Evolutionary conservation across 1,284 basidiomycete species (phyloP).

Genomic region (Phellopilus nigrolimitatus): DNA sequence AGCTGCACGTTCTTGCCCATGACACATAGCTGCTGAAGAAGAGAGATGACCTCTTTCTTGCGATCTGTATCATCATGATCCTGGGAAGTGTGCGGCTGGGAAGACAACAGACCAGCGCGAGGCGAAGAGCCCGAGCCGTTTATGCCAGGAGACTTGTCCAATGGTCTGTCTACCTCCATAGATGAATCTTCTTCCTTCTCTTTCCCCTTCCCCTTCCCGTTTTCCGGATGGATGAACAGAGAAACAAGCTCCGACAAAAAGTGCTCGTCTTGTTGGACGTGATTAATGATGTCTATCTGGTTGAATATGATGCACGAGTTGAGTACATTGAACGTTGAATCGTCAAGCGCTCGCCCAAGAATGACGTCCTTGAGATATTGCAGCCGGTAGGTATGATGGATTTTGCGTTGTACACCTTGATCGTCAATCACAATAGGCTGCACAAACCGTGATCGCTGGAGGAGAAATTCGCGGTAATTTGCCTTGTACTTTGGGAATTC

Average conservation of each 20-base stretch:
- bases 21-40: conserved; percentile 88
- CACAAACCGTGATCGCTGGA: conserved; percentile 77
- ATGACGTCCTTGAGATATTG: conserved; percentile 98
- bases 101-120: conserved; percentile 4
- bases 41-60: conserved; percentile 72
- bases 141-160: neutral
- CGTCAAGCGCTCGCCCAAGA: conserved; percentile 89
- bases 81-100: neutral
- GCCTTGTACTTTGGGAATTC: conserved; percentile 95
- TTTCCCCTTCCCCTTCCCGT: conserved; percentile 22
- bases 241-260: conserved; percentile 79
- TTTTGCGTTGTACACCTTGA: conserved; percentile 71
- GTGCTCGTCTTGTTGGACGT: conserved; percentile 74
- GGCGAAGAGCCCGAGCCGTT: neutral
- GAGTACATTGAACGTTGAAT: conserved; percentile 95
- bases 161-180: conserved; percentile 20
- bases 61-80: conserved; percentile 25
- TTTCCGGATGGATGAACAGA: conserved; percentile 53
- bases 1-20: conserved; percentile 98
- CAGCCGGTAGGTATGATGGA: conserved; percentile 95
- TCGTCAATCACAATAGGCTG: conserved; percentile 83
- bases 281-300: conserved; percentile 95
- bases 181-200: conserved; percentile 20
- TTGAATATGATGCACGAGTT: conserved; percentile 99
- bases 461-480: conserved; percentile 91